Evolutionary conservation across 148 eudicot species (phyloP).

Genomic region (Polygonum aviculare): DNA sequence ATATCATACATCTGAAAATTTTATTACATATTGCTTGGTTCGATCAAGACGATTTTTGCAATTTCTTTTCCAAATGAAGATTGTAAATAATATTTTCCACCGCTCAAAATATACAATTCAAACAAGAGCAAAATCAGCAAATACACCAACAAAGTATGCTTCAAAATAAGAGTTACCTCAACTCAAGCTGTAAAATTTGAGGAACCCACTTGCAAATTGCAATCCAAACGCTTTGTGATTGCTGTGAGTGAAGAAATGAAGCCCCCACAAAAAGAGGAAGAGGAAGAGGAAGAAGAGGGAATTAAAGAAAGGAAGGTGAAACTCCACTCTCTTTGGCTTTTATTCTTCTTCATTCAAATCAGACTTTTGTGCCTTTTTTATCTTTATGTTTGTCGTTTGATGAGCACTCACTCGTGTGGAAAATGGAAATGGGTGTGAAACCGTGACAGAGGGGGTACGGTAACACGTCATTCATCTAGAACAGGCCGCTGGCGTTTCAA

Average conservation of each 20-base stretch:
- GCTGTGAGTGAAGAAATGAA: neutral
- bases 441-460: slow-evolving; percentile 7
- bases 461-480: neutral
- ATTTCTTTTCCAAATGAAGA: neutral
- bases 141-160: neutral
- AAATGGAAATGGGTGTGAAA: neutral
- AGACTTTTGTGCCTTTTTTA: neutral
- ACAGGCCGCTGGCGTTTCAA: neutral
- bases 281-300: neutral
- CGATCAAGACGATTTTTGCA: neutral
- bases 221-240: neutral
- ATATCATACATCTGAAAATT: neutral
- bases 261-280: neutral
- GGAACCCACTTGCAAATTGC: neutral
- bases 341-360: neutral
- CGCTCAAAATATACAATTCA: too few relatives aligned
- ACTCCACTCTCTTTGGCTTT: neutral
- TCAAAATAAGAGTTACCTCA: neutral
- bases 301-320: neutral
- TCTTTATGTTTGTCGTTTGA: neutral
- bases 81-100: neutral
- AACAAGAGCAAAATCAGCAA: neutral
- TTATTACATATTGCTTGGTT: neutral
- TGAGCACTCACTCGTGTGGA: neutral
- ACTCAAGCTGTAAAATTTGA: neutral